phyloP scores from a whole-genome alignment of 495 filamentous ascomycete species.

The Cladorrhinum samala region DNA sequence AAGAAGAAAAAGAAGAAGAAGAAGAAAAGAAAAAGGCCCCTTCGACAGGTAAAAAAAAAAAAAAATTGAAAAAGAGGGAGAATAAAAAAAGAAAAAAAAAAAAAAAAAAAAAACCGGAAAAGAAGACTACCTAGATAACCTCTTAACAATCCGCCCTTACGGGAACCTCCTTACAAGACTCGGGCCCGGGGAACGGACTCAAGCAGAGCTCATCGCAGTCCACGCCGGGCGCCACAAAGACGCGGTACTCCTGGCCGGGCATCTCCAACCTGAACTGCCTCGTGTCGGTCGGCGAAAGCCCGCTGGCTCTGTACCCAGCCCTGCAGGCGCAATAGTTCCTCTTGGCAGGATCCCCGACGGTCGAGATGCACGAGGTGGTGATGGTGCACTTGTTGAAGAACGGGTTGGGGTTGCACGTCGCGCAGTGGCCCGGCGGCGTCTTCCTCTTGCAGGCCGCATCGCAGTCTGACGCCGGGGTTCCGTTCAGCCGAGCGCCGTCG shows the following conservation, averaged over 20 bases:
- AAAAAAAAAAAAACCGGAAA: no score
- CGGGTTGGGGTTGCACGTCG: constrained; percentile 19
- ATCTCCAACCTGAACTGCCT: constrained; percentile 18
- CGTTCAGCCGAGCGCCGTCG: constrained; percentile 18
- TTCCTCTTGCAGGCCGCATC: constrained; percentile 5
- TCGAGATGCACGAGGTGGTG: constrained; percentile 18
- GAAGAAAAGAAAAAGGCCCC: no score
- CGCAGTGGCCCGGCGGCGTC: constrained; percentile 3
- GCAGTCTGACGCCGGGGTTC: constrained; percentile 9
- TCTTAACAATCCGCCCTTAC: constrained; percentile 14
- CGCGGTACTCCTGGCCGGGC: constrained; percentile 16
- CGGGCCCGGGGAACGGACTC: constrained; percentile 12
- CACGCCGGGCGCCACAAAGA: constrained; percentile 20
- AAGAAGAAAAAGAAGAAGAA: no score
- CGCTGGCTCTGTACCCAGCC: constrained; percentile 17
- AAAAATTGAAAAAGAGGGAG: no score
- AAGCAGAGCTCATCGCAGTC: constrained; percentile 19
- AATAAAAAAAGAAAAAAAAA: no score
- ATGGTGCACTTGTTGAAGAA: constrained; percentile 24
- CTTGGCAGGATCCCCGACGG: neutral
- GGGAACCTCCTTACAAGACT: constrained; percentile 18
- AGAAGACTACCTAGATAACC: no score
- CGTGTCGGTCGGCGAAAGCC: constrained; percentile 10
- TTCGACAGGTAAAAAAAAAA: no score
- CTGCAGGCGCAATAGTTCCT: constrained; percentile 19